Base-by-base conservation (phyloP, 2,329 filamentous ascomycete species). In the Fusarium pseudocircinatum region DNA sequence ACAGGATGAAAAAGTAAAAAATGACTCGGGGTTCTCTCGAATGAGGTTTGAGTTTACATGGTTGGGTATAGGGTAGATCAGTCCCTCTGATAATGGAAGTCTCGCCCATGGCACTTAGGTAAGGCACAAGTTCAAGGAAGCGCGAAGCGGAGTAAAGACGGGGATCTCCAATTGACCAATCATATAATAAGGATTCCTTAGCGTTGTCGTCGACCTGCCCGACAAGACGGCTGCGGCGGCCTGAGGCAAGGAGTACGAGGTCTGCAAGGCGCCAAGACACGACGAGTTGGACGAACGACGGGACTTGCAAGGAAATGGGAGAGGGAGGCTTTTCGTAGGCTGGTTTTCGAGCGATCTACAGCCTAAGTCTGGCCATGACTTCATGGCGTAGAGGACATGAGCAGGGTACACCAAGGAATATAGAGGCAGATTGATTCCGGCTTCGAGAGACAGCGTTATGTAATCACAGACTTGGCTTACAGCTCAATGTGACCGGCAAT, bases 291-390 rank as follows among this genome's bases (percentile, higher is more conserved):
- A 72, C 49, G 32, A 70, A 62, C 62, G 56, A 63, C 54, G 64
- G 67, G 71, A 65, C 57, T 67, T 74, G 72, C 68, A 74, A 74
- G 60, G 63, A 60, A 70, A 64, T 65, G 36, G 58, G 61, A 62
- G 57, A 72, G 43, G 54, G 65, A 62, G 57, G 61, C 54, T 44
- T 50, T 32, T 47, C 37, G 61, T 46, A 52, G 63, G 58, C 24
- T 40, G 63, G 36, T 44, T 40, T 53, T 65, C 46, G 59, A 69
- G 44, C 34, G 72, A 74, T 74, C 72, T 69, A 62, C 63, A 44
- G 32, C 43, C 57, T 42, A 58, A 61, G 52, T 60, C 16, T 40
- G 59, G 26, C 37, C 42, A 72, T 74, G 72, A 74, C 71, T 74
- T 74, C 72, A 73, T 72, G 43, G 47, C 52, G 66, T 66, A 67